Percentiles rank a stretch among this genome's conserved stretches.
Evolutionary conservation across 176 grass and related monocot genomes (phyloP).

Genomic region (Metroxylon sagu): DNA sequence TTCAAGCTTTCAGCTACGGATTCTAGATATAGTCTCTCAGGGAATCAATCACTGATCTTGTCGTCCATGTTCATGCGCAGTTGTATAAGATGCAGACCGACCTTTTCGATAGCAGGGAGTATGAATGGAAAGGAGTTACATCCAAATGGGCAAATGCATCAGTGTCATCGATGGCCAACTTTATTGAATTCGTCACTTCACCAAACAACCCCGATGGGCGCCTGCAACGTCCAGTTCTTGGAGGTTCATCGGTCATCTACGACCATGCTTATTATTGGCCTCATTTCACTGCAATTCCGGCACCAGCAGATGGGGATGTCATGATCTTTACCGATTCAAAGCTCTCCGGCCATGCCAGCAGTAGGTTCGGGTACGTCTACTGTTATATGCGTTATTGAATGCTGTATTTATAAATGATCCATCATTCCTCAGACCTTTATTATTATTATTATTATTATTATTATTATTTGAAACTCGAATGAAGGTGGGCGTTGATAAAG

Average conservation of each 20-base stretch:
- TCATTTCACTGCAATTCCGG: conserved; percentile 52
- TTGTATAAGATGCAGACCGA: conserved; percentile 13
- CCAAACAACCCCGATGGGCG: conserved; percentile 62
- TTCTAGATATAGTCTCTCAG: too few species aligned
- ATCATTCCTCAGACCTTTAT: too few species aligned
- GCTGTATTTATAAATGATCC: too few species aligned
- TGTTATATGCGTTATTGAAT: too few species aligned
- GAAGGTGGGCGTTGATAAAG: conserved; percentile 78
- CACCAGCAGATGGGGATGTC: conserved; percentile 45
- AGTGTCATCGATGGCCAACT: conserved; percentile 3
- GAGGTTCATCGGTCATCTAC: conserved; percentile 28
- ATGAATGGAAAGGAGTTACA: conserved; percentile 38
- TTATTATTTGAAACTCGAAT: too few species aligned
- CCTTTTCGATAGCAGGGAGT: conserved; percentile 44
- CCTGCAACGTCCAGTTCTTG: conserved; percentile 30
- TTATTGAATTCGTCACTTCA: conserved; percentile 76
- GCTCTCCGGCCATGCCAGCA: conserved; percentile 59
- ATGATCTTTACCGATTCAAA: conserved; percentile 75
- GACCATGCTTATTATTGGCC: conserved; percentile 87
- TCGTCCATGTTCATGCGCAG: conserved; percentile 3
- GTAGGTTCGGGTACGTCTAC: conserved; percentile 53
- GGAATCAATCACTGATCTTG: too few species aligned
- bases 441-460: too few species aligned
- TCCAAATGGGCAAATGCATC: conserved; percentile 31
- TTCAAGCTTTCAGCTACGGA: too few species aligned